Evolutionary conservation across 2,329 filamentous ascomycete species (phyloP).

Genomic region (Botrytis fabae): DNA sequence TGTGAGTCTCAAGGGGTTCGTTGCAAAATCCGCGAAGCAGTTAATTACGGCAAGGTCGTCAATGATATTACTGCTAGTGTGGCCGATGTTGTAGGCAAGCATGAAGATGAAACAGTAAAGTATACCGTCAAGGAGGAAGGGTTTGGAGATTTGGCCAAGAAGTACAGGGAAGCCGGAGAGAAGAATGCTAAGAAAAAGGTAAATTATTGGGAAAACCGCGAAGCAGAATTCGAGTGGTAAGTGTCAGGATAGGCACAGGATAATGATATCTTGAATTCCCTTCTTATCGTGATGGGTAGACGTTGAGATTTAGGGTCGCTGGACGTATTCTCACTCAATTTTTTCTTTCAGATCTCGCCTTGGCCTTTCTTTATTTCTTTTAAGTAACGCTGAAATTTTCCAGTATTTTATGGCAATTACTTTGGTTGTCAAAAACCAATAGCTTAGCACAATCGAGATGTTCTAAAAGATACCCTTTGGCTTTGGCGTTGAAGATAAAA

Average conservation of each 20-base stretch:
- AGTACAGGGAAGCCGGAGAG: background rate
- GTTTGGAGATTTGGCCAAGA: constrained; percentile 5
- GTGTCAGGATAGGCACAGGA: background rate
- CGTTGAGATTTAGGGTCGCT: background rate
- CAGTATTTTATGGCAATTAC: background rate
- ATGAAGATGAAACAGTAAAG: constrained; percentile 42
- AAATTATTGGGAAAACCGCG: constrained; percentile 11
- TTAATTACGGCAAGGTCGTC: constrained; percentile 44
- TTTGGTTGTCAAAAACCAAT: background rate
- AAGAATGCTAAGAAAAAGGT: constrained; percentile 12
- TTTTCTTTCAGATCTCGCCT: background rate
- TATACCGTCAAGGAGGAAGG: constrained; percentile 36
- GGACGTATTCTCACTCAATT: background rate
- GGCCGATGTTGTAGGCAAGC: constrained; percentile 33
- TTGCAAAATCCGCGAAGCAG: constrained; percentile 48
- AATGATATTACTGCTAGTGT: constrained; percentile 45
- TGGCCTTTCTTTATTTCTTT: background rate
- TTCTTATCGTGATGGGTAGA: background rate
- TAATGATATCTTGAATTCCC: too few species aligned
- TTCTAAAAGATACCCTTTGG: background rate
- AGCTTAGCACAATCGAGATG: background rate
- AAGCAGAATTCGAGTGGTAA: constrained; percentile 17
- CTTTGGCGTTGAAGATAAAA: background rate
- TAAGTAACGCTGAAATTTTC: background rate
- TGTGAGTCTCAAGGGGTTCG: constrained; percentile 47